Conservation (phyloP, 345 rosid species). For the Brassica carinata region DNA sequence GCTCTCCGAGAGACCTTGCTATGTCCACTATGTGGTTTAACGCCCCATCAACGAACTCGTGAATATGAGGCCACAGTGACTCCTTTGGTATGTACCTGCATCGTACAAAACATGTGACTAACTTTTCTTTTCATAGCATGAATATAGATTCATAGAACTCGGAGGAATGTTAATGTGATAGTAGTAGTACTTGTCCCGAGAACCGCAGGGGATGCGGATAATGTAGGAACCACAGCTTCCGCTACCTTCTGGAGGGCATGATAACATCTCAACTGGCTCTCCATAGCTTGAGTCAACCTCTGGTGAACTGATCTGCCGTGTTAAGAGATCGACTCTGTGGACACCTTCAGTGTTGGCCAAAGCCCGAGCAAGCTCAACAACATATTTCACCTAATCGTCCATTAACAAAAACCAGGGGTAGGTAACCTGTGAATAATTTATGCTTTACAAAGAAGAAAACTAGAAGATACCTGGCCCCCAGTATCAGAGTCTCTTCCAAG, state of each 20-base stretch:
- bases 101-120: no score
- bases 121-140: no score
- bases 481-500: slow-evolving; percentile 99
- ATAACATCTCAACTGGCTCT: slow-evolving; percentile 87
- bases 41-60: slow-evolving; percentile 95
- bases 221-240: slow-evolving; percentile 85
- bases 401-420: not conserved
- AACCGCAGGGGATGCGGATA: slow-evolving; percentile 90
- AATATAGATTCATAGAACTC: no score
- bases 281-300: slow-evolving; percentile 99
- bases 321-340: slow-evolving; percentile 92
- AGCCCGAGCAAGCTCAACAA: slow-evolving; percentile 94
- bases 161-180: slow-evolving; percentile 36
- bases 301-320: slow-evolving; percentile 80
- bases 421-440: not conserved
- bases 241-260: slow-evolving; percentile 61
- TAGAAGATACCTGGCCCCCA: slow-evolving; percentile 82
- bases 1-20: slow-evolving; percentile 88
- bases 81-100: slow-evolving; percentile 57
- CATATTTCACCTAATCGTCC: slow-evolving; percentile 78
- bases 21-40: slow-evolving; percentile 83
- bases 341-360: slow-evolving; percentile 95
- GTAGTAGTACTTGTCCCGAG: slow-evolving; percentile 69
- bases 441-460: not conserved
- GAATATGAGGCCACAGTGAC: slow-evolving; percentile 87